Evolutionary conservation across 2,329 filamentous ascomycete species (phyloP), one percentile per base, ranked within the genome.

Genomic region (Fusarium neocosmosporiellum): DNA sequence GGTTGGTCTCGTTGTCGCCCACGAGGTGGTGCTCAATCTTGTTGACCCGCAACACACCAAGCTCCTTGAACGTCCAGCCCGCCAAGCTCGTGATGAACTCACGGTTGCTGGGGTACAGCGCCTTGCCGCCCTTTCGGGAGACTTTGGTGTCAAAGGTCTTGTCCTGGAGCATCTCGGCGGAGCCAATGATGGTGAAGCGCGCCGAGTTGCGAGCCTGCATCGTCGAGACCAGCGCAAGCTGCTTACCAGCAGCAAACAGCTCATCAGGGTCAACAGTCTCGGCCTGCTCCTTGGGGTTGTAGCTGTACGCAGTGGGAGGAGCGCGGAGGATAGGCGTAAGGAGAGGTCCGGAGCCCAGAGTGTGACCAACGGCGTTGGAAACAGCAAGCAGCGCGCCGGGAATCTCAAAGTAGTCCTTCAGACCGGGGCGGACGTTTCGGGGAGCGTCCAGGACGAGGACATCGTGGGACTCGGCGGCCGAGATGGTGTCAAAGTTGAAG

Each of bases 41-140:
- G 80, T 94, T 94, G 77, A 97, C 93, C 77, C 93, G 92, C 76
- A 99, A 82, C 13, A 99, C 94, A 76, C 96, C 96, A 63, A 92
- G 89, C 86, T 99, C 96, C 84, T 97, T 92, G 87, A 99, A 99
- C 0, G 95, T 91, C 96, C 96, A 99, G n/a, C 90, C 93, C n/a
- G 93, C 92, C 65, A 99, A 83, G 78, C 93, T 91, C 83, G 93
- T 92, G 22, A 93, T 93, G 79, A 99, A 98, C 63, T 93, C 93
- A 77, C 91, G 89, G 85, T 99, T 99, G 75, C 88, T 89, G 14
- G 94, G 92, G 81, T 89, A 88, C 48, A 88, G 85, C 59, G 87
- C 85, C 70, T 88, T 80, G 65, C 83, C 84, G 24, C 81, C 84
- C 31, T 81, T 84, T 79, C 90, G 90, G 83, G 92, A 88, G 57